These are phyloP conservation scores for Hygrophorus pudorinus DNA, from an alignment of 768 basidiomycete species.

Conservation along the genomic window DNA sequence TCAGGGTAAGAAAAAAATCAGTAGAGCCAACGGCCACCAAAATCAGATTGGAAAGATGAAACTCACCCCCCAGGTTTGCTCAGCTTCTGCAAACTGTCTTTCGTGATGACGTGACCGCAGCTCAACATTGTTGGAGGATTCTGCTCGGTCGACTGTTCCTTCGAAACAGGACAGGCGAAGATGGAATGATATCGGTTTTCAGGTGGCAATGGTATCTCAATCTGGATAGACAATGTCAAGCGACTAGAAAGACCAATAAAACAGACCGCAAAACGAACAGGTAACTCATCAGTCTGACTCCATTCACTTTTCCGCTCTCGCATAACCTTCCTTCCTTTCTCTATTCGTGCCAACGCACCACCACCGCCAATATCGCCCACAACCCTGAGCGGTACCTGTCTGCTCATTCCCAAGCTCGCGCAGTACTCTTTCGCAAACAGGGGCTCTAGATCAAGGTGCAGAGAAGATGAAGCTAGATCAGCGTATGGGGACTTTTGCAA, in stretches of 20 bases:
- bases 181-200: constrained; percentile 93
- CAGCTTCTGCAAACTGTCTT: constrained; percentile 83
- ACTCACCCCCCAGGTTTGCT: constrained; percentile 70
- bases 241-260: constrained; percentile 1
- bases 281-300: constrained; percentile 81
- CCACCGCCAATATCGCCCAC: constrained; percentile 91
- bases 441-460: constrained; percentile 72
- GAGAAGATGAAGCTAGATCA: constrained; percentile 57
- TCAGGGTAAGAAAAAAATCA: neutral
- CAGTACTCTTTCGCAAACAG: constrained; percentile 89
- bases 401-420: constrained; percentile 77
- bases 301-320: constrained; percentile 89
- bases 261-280: constrained; percentile 36
- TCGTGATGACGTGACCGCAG: constrained; percentile 92
- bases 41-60: neutral
- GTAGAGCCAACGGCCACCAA: no score
- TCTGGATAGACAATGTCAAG: constrained; percentile 36
- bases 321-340: constrained; percentile 92
- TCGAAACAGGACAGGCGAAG: constrained; percentile 95
- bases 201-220: constrained; percentile 83
- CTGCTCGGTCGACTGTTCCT: constrained; percentile 85
- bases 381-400: constrained; percentile 79
- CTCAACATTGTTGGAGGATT: constrained; percentile 98
- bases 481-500: constrained; percentile 66
- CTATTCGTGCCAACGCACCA: constrained; percentile 83